These are phyloP conservation scores for Neoboletus brunneissimus DNA, from an alignment of 768 basidiomycete species.

Conservation along the genomic window DNA sequence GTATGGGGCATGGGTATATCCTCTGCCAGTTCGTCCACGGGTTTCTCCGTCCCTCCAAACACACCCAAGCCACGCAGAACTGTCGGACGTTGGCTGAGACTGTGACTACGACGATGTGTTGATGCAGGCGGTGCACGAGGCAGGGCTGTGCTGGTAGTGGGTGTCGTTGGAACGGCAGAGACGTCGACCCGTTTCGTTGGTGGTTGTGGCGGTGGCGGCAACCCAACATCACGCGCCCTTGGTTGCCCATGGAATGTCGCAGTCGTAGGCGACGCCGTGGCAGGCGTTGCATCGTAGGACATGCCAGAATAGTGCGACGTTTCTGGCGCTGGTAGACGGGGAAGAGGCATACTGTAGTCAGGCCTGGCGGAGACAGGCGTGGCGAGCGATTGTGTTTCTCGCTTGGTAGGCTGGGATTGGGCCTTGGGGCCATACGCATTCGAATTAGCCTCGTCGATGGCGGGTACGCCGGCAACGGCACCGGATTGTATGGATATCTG, in stretches of 20 bases:
- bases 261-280: constrained; percentile 54
- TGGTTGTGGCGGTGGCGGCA: constrained; percentile 35
- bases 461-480: constrained; percentile 14
- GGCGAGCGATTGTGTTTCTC: constrained; percentile 26
- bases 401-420: constrained; percentile 32
- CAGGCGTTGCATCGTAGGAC: constrained; percentile 64
- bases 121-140: constrained; percentile 75
- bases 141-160: constrained; percentile 32
- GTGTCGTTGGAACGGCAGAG: constrained; percentile 19
- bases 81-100: constrained; percentile 71
- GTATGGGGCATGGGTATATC: constrained; percentile 49
- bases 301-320: constrained; percentile 78
- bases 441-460: constrained; percentile 20
- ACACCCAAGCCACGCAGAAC: constrained; percentile 55
- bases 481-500: constrained; percentile 61
- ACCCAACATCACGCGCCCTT: constrained; percentile 62
- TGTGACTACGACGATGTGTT: constrained; percentile 80
- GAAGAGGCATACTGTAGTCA: constrained; percentile 82
- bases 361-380: constrained; percentile 42
- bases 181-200: constrained; percentile 33
- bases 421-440: constrained; percentile 26
- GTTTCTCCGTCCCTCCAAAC: constrained; percentile 45
- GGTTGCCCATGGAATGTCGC: constrained; percentile 59
- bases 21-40: constrained; percentile 44
- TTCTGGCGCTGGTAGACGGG: constrained; percentile 76